A percentile compares a stretch with the other conserved stretches of the same genome.
Evolutionary conservation across 2,329 filamentous ascomycete species (phyloP).

Genomic region (Fusarium fujikuroi): DNA sequence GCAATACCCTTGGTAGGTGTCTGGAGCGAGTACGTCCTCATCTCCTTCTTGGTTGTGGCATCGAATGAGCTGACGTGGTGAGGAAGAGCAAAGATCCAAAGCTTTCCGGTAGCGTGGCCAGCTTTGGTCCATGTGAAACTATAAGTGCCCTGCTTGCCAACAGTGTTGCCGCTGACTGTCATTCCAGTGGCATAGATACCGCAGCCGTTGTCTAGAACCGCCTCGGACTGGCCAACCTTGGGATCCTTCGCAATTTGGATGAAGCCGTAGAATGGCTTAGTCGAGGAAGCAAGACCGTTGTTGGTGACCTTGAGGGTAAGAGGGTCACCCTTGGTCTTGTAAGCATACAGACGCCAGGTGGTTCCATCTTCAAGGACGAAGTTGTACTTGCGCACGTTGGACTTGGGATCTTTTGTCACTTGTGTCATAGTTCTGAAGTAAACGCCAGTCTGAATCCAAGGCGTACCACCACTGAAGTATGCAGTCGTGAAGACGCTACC

Average conservation of each 20-base stretch:
- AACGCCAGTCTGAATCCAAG: slow-evolving; percentile 78
- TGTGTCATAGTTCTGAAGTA: slow-evolving; percentile 76
- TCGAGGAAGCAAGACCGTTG: slow-evolving; percentile 72
- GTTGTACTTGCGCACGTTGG: slow-evolving; percentile 79
- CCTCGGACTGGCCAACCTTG: slow-evolving; percentile 64
- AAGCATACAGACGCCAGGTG: slow-evolving; percentile 85
- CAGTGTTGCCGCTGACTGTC: slow-evolving; percentile 70
- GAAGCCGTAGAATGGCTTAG: slow-evolving; percentile 75
- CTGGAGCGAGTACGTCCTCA: slow-evolving; percentile 70
- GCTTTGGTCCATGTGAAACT: slow-evolving; percentile 77
- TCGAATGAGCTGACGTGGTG: slow-evolving; percentile 87
- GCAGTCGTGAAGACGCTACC: slow-evolving; percentile 90
- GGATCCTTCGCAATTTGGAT: slow-evolving; percentile 88
- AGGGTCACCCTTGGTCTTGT: slow-evolving; percentile 65
- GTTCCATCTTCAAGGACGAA: slow-evolving; percentile 76
- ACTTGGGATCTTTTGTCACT: slow-evolving; percentile 65
- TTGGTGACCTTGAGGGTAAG: slow-evolving; percentile 76
- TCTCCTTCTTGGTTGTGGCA: slow-evolving; percentile 59
- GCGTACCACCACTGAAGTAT: slow-evolving; percentile 75
- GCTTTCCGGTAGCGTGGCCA: slow-evolving; percentile 67
- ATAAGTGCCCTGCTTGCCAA: slow-evolving; percentile 74
- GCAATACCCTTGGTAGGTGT: slow-evolving; percentile 89
- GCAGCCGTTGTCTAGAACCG: slow-evolving; percentile 77
- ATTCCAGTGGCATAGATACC: slow-evolving; percentile 78
- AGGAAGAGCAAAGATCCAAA: slow-evolving; percentile 89